phyloP scores from a whole-genome alignment of 495 filamentous ascomycete species.

The Xylaria cubensis region DNA sequence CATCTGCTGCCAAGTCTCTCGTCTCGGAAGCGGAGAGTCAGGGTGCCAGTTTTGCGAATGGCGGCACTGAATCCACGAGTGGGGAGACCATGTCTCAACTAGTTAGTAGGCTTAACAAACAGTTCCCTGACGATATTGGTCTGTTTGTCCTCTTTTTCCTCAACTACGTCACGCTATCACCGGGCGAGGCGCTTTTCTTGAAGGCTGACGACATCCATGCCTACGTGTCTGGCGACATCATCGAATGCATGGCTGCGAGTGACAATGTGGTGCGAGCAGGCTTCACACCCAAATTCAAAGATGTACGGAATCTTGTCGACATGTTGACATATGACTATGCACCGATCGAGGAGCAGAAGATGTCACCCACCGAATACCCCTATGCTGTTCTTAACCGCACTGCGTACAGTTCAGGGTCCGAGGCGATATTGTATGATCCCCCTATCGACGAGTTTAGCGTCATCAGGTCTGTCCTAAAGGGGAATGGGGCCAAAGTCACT shows the following conservation, averaged over 20 bases:
- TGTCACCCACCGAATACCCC: constrained; percentile 81
- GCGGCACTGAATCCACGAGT: constrained; percentile 63
- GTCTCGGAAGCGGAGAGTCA: constrained; percentile 71
- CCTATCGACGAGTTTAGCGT: constrained; percentile 98
- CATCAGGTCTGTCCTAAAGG: constrained; percentile 76
- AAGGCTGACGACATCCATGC: constrained; percentile 97
- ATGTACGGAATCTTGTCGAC: constrained; percentile 84
- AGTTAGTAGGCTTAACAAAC: constrained; percentile 71
- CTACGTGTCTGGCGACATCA: constrained; percentile 94
- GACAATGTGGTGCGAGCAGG: constrained; percentile 98
- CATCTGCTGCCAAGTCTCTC: constrained; percentile 68
- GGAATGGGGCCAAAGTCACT: constrained; percentile 75
- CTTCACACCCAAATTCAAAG: constrained; percentile 98
- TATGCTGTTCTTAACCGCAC: constrained; percentile 78
- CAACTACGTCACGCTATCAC: constrained; percentile 64
- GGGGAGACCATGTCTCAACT: constrained; percentile 78
- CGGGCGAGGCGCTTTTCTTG: constrained; percentile 95
- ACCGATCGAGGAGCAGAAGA: constrained; percentile 92
- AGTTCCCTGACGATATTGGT: constrained; percentile 57
- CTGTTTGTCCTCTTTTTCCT: constrained; percentile 61
- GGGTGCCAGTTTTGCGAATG: constrained; percentile 66
- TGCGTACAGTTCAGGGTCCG: constrained; percentile 77
- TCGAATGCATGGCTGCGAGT: constrained; percentile 98
- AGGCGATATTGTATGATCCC: constrained; percentile 81
- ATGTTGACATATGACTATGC: constrained; percentile 97